Evolutionary conservation across 2,329 filamentous ascomycete species (phyloP).

Genomic region (Apiospora arundinis): DNA sequence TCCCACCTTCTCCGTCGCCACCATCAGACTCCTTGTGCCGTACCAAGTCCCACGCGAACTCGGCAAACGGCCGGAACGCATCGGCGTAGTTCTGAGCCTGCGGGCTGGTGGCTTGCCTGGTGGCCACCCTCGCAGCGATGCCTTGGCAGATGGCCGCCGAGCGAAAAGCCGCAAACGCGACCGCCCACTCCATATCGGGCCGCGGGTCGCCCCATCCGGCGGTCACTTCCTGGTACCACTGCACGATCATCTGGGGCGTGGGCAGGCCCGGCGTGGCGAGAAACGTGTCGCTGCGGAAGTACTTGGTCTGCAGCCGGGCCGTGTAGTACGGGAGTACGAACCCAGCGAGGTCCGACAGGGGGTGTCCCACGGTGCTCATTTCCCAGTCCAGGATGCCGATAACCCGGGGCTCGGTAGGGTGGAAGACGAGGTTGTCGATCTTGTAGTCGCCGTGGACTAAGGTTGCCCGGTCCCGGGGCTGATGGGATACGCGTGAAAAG

Average conservation of each 20-base stretch:
- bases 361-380: conserved; percentile 97
- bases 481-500: conserved; percentile 67
- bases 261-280: conserved; percentile 65
- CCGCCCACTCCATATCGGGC: conserved; percentile 65
- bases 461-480: conserved; percentile 75
- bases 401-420: conserved; percentile 76
- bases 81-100: conserved; percentile 76
- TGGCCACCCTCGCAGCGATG: conserved; percentile 86
- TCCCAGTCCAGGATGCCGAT: conserved; percentile 96
- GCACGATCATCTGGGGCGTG: conserved; percentile 56
- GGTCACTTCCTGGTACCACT: conserved; percentile 67
- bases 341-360: conserved; percentile 88
- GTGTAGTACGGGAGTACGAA: conserved; percentile 62
- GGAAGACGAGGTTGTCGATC: conserved; percentile 89
- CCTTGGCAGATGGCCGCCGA: conserved; percentile 76
- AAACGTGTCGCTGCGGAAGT: conserved; percentile 55
- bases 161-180: conserved; percentile 68
- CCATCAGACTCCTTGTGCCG: conserved; percentile 53
- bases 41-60: conserved; percentile 80
- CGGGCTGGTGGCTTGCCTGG: conserved; percentile 86
- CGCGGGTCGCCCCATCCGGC: conserved; percentile 72
- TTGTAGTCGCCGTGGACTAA: conserved; percentile 97
- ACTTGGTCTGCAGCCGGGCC: conserved; percentile 28
- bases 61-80: conserved; percentile 73
- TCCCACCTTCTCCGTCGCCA: conserved; percentile 58